Evolutionary conservation across 1,139 yeast genomes (phyloP), one percentile per base, ranked within the genome.

Genomic region (Blastobotrys ciferrii): DNA sequence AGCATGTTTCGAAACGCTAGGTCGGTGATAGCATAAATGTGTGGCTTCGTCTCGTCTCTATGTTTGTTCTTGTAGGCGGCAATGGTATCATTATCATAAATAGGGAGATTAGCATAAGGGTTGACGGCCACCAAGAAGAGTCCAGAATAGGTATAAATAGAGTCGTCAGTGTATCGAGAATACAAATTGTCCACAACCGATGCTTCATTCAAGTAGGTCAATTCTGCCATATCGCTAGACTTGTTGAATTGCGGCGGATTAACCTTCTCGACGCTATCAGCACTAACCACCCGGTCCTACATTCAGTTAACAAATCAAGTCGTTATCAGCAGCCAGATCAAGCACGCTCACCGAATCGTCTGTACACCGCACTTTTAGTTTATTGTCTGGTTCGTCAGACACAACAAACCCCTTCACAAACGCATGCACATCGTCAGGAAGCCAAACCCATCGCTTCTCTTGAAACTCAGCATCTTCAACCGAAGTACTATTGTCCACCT

Each of bases 221-320:
- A 74, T 59, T 91, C 96, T 0, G 98, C 98, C 94, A 92, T 88
- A 63, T 92, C 97, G 58, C 86, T 82, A 52, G 95, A 91, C 60
- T 82, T 84, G 67, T 92, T 95, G 66, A 92, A 92, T 59, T 87
- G 87, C n/a, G 84, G 76, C 1, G 99, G 98, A 63, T 92, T 92
- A 35, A 71, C 75, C 56, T 81, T 81, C 55, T 86, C 85, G 17
- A 84, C 71, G 28, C 69, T 66, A 20, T 71, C 68, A 30, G 77
- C 71, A 25, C 72, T 70, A 3, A 82, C 73, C 1, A 65, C 62
- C 19, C 71, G 72, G 32, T 73, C 74, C 66, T 68, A 42, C n/a
- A 25, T 28, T 25, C 39, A 33, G 51, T 49, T 44, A 50, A 23
- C 28, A 9, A 51, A n/a, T 32, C 13, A 3, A 6, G 2, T 2